Evolutionary conservation across 345 rosid species (phyloP), one percentile per base, ranked within the genome.

Genomic region (Excoecaria agallocha): DNA sequence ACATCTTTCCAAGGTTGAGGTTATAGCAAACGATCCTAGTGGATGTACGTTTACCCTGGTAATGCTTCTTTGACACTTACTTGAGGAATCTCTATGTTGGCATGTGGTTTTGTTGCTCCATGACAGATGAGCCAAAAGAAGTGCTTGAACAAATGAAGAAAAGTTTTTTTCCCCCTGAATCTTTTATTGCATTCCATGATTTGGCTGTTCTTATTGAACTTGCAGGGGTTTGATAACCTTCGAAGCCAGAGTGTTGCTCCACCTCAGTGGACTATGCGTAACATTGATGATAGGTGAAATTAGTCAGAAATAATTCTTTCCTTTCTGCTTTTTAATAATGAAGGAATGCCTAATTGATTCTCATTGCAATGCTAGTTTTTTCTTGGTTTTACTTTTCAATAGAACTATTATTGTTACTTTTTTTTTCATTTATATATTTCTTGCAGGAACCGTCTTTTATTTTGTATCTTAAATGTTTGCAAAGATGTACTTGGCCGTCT

Each of bases 261-360:
- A 43, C 92, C 98, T 41, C 99, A 95, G 69, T 95, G 99, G 99
- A 95, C 97, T 64, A 93, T 95, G 99, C 98, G 98, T 74, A 95
- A 91, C 66, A 82, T 86, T 73, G 97, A 95, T 83, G 99, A 95
- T 82, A 90, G 99, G 99, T 95, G 79, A 46, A 50, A 25, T 68
- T 25, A 19, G 49, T 75, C 19, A 46, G 39, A 12, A 17, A 46
- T 64, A 73, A 48, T 45, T 8, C 46, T 66, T 49, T 5, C 70
- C 43, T 78, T 8, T 43, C 9, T 43, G 46, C 3, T 58, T 17
- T 58, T 43, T 8, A 46, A 41, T 37, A 13, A 12, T 37, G 20
- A 51, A 50, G 25, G 69, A 12, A 17, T 60, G 16, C 15, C 45
- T 16, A 61, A n/a, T 61, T 49, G 48, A 72, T 63, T 43, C 2